Evolutionary conservation across 495 filamentous ascomycete species (phyloP), one percentile per base, ranked within the genome.

Genomic region (Chaetomium fimeti): DNA sequence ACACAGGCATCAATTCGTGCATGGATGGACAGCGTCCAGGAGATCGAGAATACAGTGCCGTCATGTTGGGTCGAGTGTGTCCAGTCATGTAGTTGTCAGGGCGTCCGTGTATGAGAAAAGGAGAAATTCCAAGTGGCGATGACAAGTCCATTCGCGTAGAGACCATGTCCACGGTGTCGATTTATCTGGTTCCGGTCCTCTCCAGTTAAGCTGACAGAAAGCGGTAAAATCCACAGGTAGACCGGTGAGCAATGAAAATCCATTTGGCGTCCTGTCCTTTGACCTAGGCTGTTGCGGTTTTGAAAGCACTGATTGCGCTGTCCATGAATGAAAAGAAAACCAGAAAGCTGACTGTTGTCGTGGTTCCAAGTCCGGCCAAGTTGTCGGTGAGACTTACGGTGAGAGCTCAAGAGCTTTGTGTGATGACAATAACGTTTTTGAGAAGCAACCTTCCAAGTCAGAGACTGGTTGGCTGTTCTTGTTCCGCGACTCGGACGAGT

Each of bases 401-500:
- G 16, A 22, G 55, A 45, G 57, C 62, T 24, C 13, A 43, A 20
- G 45, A 57, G 53, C 6, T 5, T 11, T 45, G 49, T 11, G 29
- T 58, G 29, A 58, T 52, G 29, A 42, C 13, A 32, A 45, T 38
- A 27, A 64, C 55, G 27, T 57, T 59, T 57, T 57, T 49, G 18
- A 22, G 29, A 53, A 51, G 32, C 36, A 42, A n/a, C 53, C 54
- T 25, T 27, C 32, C 28, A 3, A 29, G 45, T 22, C 16, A 32
- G 20, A 49, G 45, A 53, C 62, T 29, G 45, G 36, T 25, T 2
- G 47, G 53, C 11, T 53, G 47, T 58, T 57, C 56, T 57, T 29
- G 32, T 59, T 15, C 55, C 48, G 3, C 57, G 64, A 66, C 64
- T 66, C 64, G 60, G 64, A 43, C 60, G 64, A 66, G 64, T 59